These are phyloP conservation scores for Aquilaria sinensis DNA, from an alignment of 345 rosid genomes.

Conservation along the genomic window DNA sequence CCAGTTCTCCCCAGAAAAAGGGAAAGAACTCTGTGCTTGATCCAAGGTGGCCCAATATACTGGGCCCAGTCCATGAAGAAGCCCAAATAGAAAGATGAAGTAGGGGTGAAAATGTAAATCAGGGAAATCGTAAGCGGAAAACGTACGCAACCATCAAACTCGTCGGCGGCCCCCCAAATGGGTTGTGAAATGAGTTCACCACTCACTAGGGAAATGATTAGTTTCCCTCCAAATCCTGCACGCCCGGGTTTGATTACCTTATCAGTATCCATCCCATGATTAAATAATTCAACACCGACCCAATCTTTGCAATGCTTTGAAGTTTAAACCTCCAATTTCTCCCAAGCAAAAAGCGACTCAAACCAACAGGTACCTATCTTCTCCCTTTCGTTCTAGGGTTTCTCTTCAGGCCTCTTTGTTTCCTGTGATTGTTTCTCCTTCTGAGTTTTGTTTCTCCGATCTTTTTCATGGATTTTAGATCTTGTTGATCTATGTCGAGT, in stretches of 20 bases:
- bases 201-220: not conserved
- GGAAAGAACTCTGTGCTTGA: too few relatives aligned
- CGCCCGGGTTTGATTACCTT: slow-evolving; percentile 1
- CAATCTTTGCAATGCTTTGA: not conserved
- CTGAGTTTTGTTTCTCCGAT: not conserved
- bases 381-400: slow-evolving; percentile 14
- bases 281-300: not conserved
- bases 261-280: slow-evolving; percentile 2
- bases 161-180: not conserved
- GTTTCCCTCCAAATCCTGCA: slow-evolving; percentile 32
- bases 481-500: too few relatives aligned
- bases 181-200: not conserved
- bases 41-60: too few relatives aligned
- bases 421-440: slow-evolving; percentile 11
- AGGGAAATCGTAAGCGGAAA: slow-evolving; percentile 9
- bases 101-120: too few relatives aligned
- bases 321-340: not conserved
- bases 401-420: not conserved
- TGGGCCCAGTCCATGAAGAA: too few relatives aligned
- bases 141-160: slow-evolving; percentile 1
- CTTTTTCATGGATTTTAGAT: slow-evolving; percentile 1
- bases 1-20: too few relatives aligned
- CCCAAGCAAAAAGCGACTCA: not conserved
- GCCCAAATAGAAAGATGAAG: too few relatives aligned
- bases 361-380: not conserved